Evolutionary conservation across 768 basidiomycete genomes (phyloP).

Genomic region (Auricularia heimuer): DNA sequence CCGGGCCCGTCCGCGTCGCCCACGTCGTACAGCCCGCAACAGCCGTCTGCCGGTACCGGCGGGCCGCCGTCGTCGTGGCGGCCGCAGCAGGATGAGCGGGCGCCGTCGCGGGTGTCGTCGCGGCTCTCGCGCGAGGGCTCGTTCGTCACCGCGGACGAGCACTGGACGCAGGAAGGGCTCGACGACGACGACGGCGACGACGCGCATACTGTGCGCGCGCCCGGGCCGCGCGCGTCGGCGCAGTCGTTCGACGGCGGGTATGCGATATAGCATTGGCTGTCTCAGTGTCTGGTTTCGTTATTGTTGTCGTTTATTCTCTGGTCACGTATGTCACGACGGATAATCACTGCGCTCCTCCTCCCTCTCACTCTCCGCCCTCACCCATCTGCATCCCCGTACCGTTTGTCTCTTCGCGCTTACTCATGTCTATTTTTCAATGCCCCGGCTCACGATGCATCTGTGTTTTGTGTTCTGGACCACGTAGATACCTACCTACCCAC

Average conservation of each 20-base stretch:
- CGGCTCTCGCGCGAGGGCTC: neutral
- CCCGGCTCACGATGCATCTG: too few relatives aligned
- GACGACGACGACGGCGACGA: neutral
- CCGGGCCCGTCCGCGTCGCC: neutral
- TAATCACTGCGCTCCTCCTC: neutral
- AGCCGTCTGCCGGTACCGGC: neutral
- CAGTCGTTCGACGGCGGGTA: neutral
- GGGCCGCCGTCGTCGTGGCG: neutral
- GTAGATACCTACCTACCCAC: too few relatives aligned
- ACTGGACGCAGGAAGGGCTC: neutral
- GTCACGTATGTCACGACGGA: neutral
- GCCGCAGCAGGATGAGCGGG: neutral
- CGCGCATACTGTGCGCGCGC: neutral
- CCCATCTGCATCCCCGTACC: too few relatives aligned
- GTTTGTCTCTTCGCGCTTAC: too few relatives aligned
- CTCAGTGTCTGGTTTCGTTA: neutral
- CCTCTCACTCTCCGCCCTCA: too few relatives aligned
- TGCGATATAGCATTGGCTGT: neutral
- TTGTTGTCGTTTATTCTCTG: neutral
- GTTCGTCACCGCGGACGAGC: neutral
- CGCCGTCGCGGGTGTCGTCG: neutral
- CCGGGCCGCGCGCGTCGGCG: neutral
- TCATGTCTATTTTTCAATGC: too few relatives aligned
- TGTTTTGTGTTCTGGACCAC: too few relatives aligned
- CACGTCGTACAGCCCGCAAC: neutral